These are phyloP conservation scores for Acacia concinna DNA, from an alignment of 331 rosid species.

Conservation along the genomic window DNA sequence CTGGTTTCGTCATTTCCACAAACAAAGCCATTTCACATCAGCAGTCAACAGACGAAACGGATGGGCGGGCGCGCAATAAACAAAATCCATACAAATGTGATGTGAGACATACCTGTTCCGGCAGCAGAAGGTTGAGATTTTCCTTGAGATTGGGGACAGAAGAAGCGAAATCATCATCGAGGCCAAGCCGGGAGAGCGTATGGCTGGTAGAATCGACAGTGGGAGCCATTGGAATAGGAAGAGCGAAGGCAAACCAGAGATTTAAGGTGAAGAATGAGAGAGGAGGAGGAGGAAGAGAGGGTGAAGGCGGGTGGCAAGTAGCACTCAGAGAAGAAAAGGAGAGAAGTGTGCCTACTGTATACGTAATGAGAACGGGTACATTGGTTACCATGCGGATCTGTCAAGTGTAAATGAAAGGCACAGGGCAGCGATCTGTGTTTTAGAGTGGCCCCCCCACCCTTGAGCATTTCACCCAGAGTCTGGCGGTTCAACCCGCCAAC, in stretches of 20 bases:
- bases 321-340: neutral
- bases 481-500: neutral
- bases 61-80: neutral
- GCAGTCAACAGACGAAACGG: neutral
- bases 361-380: conserved; percentile 17
- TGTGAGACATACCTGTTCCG: conserved; percentile 46
- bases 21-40: neutral
- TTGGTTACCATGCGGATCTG: conserved; percentile 22
- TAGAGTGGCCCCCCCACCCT: neutral
- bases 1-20: conserved; percentile 39
- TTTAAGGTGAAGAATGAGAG: neutral
- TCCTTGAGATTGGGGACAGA: conserved; percentile 44
- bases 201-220: conserved; percentile 33
- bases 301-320: neutral
- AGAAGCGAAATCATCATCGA: conserved; percentile 42
- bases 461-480: neutral
- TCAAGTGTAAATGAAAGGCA: neutral
- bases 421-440: neutral
- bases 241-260: neutral
- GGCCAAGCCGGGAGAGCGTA: conserved; percentile 36
- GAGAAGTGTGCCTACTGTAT: neutral
- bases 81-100: neutral
- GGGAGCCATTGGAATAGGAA: conserved; percentile 50
- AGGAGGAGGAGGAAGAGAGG: neutral
- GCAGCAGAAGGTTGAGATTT: conserved; percentile 54